Evolutionary conservation across 2,329 filamentous ascomycete genomes (phyloP), one percentile per base, ranked within the genome.

Genomic region (Hortaea werneckii): DNA sequence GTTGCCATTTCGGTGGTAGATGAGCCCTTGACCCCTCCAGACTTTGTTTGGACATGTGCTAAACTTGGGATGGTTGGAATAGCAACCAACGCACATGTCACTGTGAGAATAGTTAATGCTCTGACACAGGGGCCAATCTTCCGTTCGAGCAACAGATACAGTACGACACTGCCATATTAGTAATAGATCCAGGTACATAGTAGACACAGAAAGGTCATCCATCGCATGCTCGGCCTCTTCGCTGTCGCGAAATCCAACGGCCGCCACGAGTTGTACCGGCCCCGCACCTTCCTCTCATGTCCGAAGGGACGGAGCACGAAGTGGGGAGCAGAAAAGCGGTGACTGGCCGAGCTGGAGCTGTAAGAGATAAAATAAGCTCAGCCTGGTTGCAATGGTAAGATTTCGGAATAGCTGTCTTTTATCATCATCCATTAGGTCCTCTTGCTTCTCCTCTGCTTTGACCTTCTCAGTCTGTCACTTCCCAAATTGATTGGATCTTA

Each of bases 291-390:
- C 11, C 26, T 6, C 29, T 26, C 41, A 43, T 32, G 41, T 43
- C 41, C 41, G 41, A 35, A 34, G 10, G 34, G 39, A 44, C 42
- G 42, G 42, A 44, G 20, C 9, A 20, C 20, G 5, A 42, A 28
- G 46, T 48, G 46, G 46, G 46, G 46, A 48, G 46, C 46, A 48
- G 46, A 44, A 45, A 38, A 44, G 46, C 38, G 42, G 46, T 48
- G 46, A 42, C 42, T 29, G 37, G 37, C 10, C 8, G n/a, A 12
- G 8, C 20, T 40, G 10, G 37, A 40, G 37, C 37, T 40, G 32
- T 9, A 35, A 4, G 32, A 35, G 32, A 35, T n/a, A 39, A 39
- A 39, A 39, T 39, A 39, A 39, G 37, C 37, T 39, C 37, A 12
- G 8, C 8, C 37, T 39, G 10, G n/a, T n/a, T 35, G 32, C 32